Evolutionary conservation across 768 basidiomycete genomes (phyloP).

Genomic region (Tricholoma sp.): DNA sequence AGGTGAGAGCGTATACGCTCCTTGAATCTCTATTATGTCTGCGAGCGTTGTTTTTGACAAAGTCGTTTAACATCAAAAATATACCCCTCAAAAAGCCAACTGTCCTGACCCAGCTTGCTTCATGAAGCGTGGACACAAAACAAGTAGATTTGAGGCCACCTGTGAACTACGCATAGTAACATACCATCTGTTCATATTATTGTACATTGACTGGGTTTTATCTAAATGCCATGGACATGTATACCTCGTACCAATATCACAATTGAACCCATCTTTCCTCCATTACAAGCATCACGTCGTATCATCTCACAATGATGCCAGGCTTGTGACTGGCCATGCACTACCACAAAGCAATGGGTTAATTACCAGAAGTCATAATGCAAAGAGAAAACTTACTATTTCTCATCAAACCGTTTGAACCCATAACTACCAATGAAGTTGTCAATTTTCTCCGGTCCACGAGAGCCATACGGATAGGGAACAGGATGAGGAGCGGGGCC

Average conservation of each 20-base stretch:
- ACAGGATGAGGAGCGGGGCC: constrained; percentile 66
- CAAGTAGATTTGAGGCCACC: not conserved
- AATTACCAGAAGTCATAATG: constrained; percentile 1
- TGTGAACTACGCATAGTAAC: not conserved
- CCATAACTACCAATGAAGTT: constrained; percentile 71
- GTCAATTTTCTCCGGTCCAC: constrained; percentile 86
- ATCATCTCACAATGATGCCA: constrained; percentile 46
- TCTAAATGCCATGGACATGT: not conserved
- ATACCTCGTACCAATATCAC: not conserved
- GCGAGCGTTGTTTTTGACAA: no score
- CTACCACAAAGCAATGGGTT: constrained; percentile 28
- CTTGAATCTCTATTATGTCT: constrained; percentile 20
- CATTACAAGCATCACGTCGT: not conserved
- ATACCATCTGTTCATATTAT: not conserved
- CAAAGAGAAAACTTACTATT: constrained; percentile 58
- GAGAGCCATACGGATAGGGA: constrained; percentile 87
- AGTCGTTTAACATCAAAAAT: no score
- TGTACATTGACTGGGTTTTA: not conserved
- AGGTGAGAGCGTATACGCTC: constrained; percentile 36
- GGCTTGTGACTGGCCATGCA: constrained; percentile 68
- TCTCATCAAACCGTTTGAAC: constrained; percentile 59
- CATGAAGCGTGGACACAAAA: not conserved
- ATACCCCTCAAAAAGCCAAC: no score
- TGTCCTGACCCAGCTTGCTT: no score
- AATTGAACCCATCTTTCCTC: not conserved